Percentiles rank a stretch among this genome's conserved stretches.
phyloP scores from a whole-genome alignment of 176 grass and related monocot genomes.

The Rhynchospora pubera region DNA sequence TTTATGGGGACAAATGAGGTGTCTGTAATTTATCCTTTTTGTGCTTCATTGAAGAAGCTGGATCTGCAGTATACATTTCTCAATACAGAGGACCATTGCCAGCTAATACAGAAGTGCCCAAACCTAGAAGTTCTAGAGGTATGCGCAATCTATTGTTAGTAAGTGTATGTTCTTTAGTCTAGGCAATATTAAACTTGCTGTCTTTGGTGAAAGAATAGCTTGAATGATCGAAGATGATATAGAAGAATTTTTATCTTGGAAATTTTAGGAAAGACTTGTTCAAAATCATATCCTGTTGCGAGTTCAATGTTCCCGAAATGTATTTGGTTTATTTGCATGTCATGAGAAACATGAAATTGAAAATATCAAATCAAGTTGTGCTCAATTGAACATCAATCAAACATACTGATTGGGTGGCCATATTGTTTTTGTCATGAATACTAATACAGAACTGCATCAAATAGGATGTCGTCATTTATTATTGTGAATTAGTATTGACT shows the following conservation, averaged over 20 bases:
- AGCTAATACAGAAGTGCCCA: constrained; percentile 65
- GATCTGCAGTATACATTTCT: constrained; percentile 83
- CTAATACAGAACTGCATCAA: background rate
- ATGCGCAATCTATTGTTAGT: background rate
- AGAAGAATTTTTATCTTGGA: no score
- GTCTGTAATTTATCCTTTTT: constrained; percentile 48
- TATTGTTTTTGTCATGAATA: background rate
- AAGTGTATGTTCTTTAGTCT: background rate
- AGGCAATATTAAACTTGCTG: no score
- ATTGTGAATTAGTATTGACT: background rate
- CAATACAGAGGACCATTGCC: constrained; percentile 78
- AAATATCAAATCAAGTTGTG: no score
- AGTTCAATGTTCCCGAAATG: no score
- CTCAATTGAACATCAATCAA: constrained; percentile 1
- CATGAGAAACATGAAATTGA: background rate
- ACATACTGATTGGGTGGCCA: background rate
- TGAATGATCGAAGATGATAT: no score
- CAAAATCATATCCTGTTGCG: no score
- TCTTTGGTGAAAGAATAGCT: background rate
- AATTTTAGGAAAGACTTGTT: no score
- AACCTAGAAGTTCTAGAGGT: constrained; percentile 86
- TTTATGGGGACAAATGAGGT: constrained; percentile 79
- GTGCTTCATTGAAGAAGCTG: constrained; percentile 63
- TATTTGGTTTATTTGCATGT: background rate
- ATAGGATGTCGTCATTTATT: no score